These are phyloP conservation scores for Rubroshorea leprosula DNA, from an alignment of 345 rosid genomes.

Conservation along the genomic window DNA sequence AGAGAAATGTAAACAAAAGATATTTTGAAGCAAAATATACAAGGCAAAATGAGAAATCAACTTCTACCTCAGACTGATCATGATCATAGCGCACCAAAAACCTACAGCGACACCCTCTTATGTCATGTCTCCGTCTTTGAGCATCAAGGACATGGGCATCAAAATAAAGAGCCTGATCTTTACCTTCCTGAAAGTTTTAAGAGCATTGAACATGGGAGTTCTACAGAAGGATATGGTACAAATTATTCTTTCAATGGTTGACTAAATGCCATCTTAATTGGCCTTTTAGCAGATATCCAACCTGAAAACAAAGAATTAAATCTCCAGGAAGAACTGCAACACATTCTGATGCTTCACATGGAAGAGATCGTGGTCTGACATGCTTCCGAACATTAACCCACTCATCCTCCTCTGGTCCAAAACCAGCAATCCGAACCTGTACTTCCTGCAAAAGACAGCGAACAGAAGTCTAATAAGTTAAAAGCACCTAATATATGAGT, in stretches of 20 bases:
- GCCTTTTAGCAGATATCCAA: constrained; percentile 18
- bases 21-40: not conserved
- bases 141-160: constrained; percentile 98
- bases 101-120: constrained; percentile 97
- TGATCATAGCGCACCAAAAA: constrained; percentile 96
- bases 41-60: constrained; percentile 9
- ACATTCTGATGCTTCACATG: constrained; percentile 98
- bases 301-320: constrained; percentile 98
- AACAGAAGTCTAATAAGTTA: constrained; percentile 3
- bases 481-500: not conserved
- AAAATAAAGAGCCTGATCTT: constrained; percentile 95
- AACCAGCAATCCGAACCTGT: constrained; percentile 88
- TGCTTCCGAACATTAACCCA: constrained; percentile 81
- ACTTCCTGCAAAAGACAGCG: constrained; percentile 55
- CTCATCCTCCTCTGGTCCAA: constrained; percentile 95
- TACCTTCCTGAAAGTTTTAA: constrained; percentile 69
- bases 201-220: constrained; percentile 8
- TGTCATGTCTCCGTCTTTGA: constrained; percentile 95
- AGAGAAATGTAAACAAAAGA: no score
- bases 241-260: not conserved
- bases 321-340: constrained; percentile 99
- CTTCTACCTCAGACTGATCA: constrained; percentile 83
- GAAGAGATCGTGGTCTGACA: constrained; percentile 91
- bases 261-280: not conserved
- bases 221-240: constrained; percentile 6